Conservation (phyloP, 2,329 filamentous ascomycete genomes). For the Fusarium clavum region DNA sequence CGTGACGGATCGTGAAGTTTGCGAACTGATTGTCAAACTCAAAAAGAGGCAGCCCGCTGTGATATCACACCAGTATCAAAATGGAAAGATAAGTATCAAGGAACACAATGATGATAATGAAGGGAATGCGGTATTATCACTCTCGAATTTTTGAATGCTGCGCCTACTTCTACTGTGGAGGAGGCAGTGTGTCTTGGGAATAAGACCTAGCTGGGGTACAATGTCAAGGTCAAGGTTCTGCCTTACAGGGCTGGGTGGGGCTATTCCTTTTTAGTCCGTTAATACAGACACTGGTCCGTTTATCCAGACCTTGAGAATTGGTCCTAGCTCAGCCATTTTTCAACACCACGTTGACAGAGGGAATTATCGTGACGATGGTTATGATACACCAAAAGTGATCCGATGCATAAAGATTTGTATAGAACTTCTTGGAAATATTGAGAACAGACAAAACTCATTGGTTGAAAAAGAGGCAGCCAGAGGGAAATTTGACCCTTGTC, state of each 20-base stretch:
- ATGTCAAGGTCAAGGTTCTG: slow-evolving; percentile 16
- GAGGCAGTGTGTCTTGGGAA: slow-evolving; percentile 28
- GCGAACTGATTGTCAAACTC: neutral
- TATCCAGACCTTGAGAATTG: neutral
- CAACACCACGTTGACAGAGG: slow-evolving; percentile 5
- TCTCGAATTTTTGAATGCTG: slow-evolving; percentile 8
- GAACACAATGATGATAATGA: neutral
- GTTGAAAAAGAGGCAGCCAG: slow-evolving; percentile 30
- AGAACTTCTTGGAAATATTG: neutral
- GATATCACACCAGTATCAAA: neutral
- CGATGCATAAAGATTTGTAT: neutral
- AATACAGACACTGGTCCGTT: too few relatives aligned
- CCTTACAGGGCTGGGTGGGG: slow-evolving; percentile 38
- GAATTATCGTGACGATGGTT: neutral
- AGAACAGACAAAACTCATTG: neutral
- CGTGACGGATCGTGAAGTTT: neutral
- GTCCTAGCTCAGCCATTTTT: slow-evolving; percentile 4
- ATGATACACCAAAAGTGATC: neutral
- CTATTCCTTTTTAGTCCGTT: slow-evolving; percentile 15
- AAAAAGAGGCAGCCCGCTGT: slow-evolving; percentile 29
- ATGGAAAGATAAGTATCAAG: neutral
- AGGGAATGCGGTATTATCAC: slow-evolving; percentile 17
- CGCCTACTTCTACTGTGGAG: slow-evolving; percentile 18
- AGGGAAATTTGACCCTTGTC: slow-evolving; percentile 16
- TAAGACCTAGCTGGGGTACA: neutral